These are phyloP conservation scores for Ophiostoma sp. DNA, from an alignment of 2,329 filamentous ascomycete genomes.

Conservation along the genomic window DNA sequence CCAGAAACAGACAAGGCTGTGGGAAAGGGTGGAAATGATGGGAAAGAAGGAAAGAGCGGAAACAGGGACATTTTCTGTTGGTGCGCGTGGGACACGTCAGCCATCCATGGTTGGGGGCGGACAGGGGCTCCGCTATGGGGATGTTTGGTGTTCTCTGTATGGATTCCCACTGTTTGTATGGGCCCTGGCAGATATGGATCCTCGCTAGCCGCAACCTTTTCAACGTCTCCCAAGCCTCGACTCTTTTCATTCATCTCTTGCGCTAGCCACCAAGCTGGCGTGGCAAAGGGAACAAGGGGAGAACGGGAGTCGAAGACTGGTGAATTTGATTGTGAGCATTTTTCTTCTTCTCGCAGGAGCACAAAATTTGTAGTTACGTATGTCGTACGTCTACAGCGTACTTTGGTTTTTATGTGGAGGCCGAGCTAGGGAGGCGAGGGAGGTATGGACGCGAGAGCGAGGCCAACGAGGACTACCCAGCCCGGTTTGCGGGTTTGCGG, in stretches of 20 bases:
- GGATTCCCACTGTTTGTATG: neutral
- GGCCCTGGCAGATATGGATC: neutral
- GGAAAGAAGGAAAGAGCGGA: neutral
- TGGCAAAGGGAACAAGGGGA: neutral
- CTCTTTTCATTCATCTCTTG: neutral
- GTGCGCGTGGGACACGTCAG: neutral
- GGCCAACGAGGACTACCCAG: neutral
- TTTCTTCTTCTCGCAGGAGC: neutral
- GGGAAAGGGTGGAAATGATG: neutral
- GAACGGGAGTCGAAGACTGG: neutral
- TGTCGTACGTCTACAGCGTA: neutral
- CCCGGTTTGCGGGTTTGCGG: neutral
- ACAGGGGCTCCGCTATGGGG: neutral
- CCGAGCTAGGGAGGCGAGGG: neutral
- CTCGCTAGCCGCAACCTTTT: neutral
- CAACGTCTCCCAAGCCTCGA: neutral
- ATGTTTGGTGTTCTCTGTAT: neutral
- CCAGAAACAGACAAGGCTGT: slow-evolving; percentile 2
- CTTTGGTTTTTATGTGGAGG: neutral
- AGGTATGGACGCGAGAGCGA: neutral
- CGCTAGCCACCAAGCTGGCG: neutral
- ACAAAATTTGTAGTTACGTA: neutral
- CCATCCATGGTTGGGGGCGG: neutral
- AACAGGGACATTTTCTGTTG: neutral
- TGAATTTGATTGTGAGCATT: neutral